Evolutionary conservation across 2,329 filamentous ascomycete species (phyloP).

Genomic region (Lachnellula subtilissima): DNA sequence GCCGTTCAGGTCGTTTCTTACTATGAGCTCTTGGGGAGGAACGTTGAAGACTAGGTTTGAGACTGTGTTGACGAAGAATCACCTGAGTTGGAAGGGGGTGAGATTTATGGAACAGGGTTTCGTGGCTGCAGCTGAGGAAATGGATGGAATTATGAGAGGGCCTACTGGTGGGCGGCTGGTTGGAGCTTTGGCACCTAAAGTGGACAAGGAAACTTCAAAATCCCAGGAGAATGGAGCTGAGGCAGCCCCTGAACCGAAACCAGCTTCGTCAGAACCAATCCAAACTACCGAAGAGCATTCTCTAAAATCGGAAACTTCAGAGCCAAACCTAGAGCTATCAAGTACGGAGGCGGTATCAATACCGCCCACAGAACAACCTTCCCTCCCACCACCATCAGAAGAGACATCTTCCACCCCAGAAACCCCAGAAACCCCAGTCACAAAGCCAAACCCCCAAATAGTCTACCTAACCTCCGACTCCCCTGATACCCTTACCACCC

Average conservation of each 20-base stretch:
- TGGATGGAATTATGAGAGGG: slow-evolving; percentile 63
- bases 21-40: slow-evolving; percentile 73
- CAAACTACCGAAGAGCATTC: neutral
- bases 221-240: neutral
- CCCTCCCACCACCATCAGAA: neutral
- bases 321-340: neutral
- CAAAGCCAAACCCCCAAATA: slow-evolving; percentile 46
- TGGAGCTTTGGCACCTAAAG: slow-evolving; percentile 35
- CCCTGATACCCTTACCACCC: slow-evolving; percentile 72
- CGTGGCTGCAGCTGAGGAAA: slow-evolving; percentile 58
- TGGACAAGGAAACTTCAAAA: neutral
- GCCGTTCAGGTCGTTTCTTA: slow-evolving; percentile 64
- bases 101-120: slow-evolving; percentile 72
- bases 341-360: neutral
- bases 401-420: neutral
- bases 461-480: slow-evolving; percentile 92
- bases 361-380: no score
- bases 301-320: neutral
- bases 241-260: neutral
- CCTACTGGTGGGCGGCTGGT: slow-evolving; percentile 51
- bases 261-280: neutral
- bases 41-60: slow-evolving; percentile 75
- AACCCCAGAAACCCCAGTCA: neutral
- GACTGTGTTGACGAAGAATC: slow-evolving; percentile 63
- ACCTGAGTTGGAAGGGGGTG: slow-evolving; percentile 76